Conservation (phyloP, 1,284 basidiomycete species). For the Marasmius oreades region DNA sequence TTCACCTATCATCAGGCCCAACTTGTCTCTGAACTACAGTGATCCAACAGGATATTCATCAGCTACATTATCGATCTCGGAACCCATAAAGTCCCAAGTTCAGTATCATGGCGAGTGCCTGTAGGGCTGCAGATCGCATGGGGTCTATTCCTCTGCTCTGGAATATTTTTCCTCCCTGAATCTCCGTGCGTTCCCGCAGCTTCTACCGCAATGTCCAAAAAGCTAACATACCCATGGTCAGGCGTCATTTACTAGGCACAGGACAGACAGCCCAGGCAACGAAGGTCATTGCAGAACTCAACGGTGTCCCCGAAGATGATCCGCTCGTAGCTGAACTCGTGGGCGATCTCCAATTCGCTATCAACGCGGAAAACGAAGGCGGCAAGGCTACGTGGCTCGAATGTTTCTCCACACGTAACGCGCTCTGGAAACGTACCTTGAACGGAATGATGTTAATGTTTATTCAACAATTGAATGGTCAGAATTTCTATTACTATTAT, state of each 20-base stretch:
- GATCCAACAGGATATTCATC: conserved; percentile 54
- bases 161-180: conserved; percentile 75
- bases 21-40: conserved; percentile 4
- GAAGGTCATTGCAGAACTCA: conserved; percentile 62
- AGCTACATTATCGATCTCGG: conserved; percentile 73
- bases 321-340: conserved; percentile 61
- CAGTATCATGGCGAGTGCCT: conserved; percentile 71
- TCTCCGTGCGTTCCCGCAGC: conserved; percentile 55
- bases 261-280: conserved; percentile 53
- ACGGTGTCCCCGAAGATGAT: conserved; percentile 59
- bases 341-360: conserved; percentile 67
- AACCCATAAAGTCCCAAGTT: conserved; percentile 54
- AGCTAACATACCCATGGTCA: conserved; percentile 20
- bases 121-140: conserved; percentile 66
- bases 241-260: conserved; percentile 59
- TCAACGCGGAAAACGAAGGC: conserved; percentile 68
- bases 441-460: conserved; percentile 84
- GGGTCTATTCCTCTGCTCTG: conserved; percentile 64
- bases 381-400: conserved; percentile 78
- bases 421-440: conserved; percentile 66
- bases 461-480: conserved; percentile 76
- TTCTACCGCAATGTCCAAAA: background rate
- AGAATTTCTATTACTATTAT: conserved; percentile 78
- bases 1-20: background rate
- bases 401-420: conserved; percentile 70